phyloP scores from a whole-genome alignment of 2,329 filamentous ascomycete genomes.

The Epichloe coenophiala region DNA sequence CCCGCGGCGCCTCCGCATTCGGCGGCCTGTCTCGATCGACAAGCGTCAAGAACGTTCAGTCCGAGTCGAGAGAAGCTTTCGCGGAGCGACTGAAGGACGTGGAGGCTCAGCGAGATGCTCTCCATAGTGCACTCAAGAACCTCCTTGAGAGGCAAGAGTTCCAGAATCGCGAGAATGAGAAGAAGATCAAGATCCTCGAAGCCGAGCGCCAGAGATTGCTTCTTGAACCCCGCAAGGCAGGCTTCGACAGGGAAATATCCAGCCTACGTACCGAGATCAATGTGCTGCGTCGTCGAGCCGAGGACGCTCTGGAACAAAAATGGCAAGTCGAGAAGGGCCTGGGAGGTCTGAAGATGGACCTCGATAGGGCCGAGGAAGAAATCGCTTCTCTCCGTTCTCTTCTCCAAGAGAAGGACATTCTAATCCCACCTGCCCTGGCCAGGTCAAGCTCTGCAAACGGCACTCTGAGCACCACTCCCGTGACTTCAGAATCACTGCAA shows the following conservation, averaged over 20 bases:
- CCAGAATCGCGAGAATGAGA: slow-evolving; percentile 71
- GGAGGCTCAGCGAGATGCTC: slow-evolving; percentile 81
- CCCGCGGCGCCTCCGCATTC: slow-evolving; percentile 23
- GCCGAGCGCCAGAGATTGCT: slow-evolving; percentile 63
- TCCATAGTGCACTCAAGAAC: slow-evolving; percentile 76
- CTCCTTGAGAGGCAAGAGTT: slow-evolving; percentile 75
- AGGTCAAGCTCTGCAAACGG: slow-evolving; percentile 25
- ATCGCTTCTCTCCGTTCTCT: slow-evolving; percentile 69
- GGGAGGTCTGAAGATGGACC: slow-evolving; percentile 82
- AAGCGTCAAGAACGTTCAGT: slow-evolving; percentile 34
- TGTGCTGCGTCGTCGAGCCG: slow-evolving; percentile 69
- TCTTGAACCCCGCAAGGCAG: slow-evolving; percentile 53
- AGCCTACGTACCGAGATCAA: slow-evolving; percentile 75
- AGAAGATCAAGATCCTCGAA: slow-evolving; percentile 66
- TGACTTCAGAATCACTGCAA: slow-evolving; percentile 59
- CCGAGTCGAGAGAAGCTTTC: slow-evolving; percentile 53
- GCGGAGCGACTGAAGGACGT: slow-evolving; percentile 81
- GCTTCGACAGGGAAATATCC: slow-evolving; percentile 73
- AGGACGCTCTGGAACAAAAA: slow-evolving; percentile 90
- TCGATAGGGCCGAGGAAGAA: slow-evolving; percentile 90
- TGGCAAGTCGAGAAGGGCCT: slow-evolving; percentile 92
- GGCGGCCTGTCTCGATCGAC: slow-evolving; percentile 44
- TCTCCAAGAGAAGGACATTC: slow-evolving; percentile 70
- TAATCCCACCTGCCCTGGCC: slow-evolving; percentile 48
- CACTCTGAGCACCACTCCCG: slow-evolving; percentile 22